phyloP scores from a whole-genome alignment of 345 rosid species.

The Gossypium arboreum region DNA sequence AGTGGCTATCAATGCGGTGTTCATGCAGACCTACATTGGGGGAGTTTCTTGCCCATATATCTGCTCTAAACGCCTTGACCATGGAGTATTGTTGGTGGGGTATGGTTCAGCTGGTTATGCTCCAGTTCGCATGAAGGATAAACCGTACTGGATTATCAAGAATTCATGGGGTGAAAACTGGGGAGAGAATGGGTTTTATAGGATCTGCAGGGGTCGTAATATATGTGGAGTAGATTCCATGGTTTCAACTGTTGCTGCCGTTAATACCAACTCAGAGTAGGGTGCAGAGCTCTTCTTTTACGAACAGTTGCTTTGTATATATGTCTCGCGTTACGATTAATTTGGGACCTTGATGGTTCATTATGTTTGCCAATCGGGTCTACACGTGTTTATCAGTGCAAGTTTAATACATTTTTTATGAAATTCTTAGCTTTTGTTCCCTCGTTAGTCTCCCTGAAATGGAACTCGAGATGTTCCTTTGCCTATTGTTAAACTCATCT shows the following conservation, averaged over 20 bases:
- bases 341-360: background rate
- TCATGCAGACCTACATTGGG: conserved; percentile 87
- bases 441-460: background rate
- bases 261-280: conserved; percentile 32
- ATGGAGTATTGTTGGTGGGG: conserved; percentile 84
- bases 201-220: conserved; percentile 81
- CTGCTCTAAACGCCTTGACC: conserved; percentile 74
- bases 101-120: conserved; percentile 83
- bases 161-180: conserved; percentile 88
- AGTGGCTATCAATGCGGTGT: conserved; percentile 85
- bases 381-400: background rate
- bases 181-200: conserved; percentile 91
- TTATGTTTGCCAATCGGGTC: background rate
- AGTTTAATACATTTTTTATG: background rate
- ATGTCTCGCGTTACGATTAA: conserved; percentile 11
- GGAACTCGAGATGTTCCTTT: background rate
- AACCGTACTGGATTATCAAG: conserved; percentile 90
- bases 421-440: background rate
- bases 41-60: conserved; percentile 91
- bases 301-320: conserved; percentile 22
- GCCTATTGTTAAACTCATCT: too few relatives aligned
- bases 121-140: conserved; percentile 79
- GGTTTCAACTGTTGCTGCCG: conserved; percentile 85
- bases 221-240: conserved; percentile 86
- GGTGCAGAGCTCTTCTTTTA: background rate